Evolutionary conservation across 2,329 filamentous ascomycete genomes (phyloP), one percentile per base, ranked within the genome.

Genomic region (Sarocladiaceae sp.): DNA sequence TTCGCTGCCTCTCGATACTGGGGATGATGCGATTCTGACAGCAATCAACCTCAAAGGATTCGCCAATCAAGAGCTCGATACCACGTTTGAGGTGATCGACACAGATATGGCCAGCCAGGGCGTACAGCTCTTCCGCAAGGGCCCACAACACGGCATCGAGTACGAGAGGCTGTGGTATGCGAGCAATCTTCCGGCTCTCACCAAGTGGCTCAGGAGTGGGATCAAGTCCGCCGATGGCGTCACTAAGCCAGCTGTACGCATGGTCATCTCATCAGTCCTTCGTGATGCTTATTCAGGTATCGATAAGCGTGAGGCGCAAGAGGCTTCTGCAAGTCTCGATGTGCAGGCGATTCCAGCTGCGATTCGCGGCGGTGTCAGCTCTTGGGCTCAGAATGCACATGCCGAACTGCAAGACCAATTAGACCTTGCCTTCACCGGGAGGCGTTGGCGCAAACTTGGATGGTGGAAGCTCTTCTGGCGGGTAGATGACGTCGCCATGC

Each of bases 401-500:
- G 79, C 83, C 1, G 93, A 97, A 67, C 78, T 97, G 7, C 88
- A 90, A 56, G 80, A 87, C 49, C 81, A 91, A 59, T 80, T 97
- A 2, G 87, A 93, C 57, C 71, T 82, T 40, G 91, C 90, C 0
- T 93, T 97, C 60, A 75, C 80, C 0, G 84, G 88, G n/a, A 77
- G 73, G 17, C 77, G 84, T 35, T 97, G 93, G 93, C 80, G 83
- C 23, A 86, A 88, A 56, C 75, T 96, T 3, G 80, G 84, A 15
- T 97, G 93, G 92, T 97, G 90, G 87, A 96, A 96, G 66, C 78
- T 97, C 0, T 91, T 96, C 64, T 96, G 91, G 91, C 84, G 90
- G 18, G 91, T 94, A 22, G 93, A 97, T 64, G 93, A 97, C 61
- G 90, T 97, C 11, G 83, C 84, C 2, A 87, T 93, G 78, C 84